Evolutionary conservation across 805 yeast genomes (phyloP).

Genomic region (Cyberlindnera bimundalis): DNA sequence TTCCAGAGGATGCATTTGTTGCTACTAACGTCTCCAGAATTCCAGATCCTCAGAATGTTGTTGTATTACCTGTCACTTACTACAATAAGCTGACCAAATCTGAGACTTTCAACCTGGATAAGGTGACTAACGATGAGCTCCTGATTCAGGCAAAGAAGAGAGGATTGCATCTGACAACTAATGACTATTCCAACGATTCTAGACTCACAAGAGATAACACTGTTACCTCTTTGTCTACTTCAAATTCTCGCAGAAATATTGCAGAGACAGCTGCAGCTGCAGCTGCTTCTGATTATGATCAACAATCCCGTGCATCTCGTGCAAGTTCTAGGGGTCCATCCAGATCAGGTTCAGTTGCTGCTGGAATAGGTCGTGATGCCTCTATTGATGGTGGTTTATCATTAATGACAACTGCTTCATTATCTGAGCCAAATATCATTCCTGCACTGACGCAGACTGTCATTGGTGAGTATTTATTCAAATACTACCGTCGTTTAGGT

Average conservation of each 20-base stretch:
- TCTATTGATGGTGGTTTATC: slow-evolving; percentile 36
- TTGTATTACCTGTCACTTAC: slow-evolving; percentile 61
- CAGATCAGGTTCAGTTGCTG: slow-evolving; percentile 18
- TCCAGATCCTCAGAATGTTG: slow-evolving; percentile 55
- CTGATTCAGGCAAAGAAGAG: slow-evolving; percentile 45
- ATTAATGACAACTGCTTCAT: slow-evolving; percentile 55
- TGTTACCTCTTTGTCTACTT: slow-evolving; percentile 21
- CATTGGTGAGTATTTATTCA: slow-evolving; percentile 85
- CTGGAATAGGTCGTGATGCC: slow-evolving; percentile 19
- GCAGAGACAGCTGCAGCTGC: slow-evolving; percentile 31
- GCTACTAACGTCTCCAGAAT: slow-evolving; percentile 57
- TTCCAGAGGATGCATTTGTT: slow-evolving; percentile 58
- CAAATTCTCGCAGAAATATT: slow-evolving; percentile 25
- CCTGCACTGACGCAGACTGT: slow-evolving; percentile 90
- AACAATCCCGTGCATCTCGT: slow-evolving; percentile 20
- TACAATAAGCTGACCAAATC: slow-evolving; percentile 53
- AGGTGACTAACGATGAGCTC: slow-evolving; percentile 43
- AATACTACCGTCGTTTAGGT: slow-evolving; percentile 77
- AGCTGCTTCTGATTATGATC: slow-evolving; percentile 28
- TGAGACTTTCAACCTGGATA: slow-evolving; percentile 41
- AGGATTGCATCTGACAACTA: slow-evolving; percentile 36
- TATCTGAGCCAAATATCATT: slow-evolving; percentile 67
- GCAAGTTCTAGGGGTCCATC: slow-evolving; percentile 18
- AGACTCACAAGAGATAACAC: slow-evolving; percentile 22
- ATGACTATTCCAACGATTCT: slow-evolving; percentile 10